These are phyloP conservation scores for Umbelopsis vinacea DNA, from an alignment of 192 early-diverging fungal genomes.

Conservation along the genomic window DNA sequence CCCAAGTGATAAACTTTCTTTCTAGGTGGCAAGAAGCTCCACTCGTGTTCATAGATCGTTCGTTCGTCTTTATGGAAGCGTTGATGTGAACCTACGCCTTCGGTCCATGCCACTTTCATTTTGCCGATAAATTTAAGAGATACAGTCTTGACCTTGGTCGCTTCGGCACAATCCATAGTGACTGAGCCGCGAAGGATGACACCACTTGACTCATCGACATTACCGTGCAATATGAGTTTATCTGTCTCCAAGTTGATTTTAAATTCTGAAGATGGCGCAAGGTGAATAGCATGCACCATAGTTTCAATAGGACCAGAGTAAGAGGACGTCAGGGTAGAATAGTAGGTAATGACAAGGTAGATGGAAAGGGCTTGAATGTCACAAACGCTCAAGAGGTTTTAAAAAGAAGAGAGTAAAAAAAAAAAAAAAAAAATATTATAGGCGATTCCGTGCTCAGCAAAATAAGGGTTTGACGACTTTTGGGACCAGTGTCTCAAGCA, in stretches of 20 bases:
- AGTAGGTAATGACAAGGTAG: too few species aligned
- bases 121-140: constrained; percentile 56
- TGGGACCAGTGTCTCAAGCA: neutral
- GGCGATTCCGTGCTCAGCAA: neutral
- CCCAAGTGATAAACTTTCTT: constrained; percentile 42
- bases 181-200: constrained; percentile 56
- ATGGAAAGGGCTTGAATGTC: neutral
- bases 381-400: neutral
- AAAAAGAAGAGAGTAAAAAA: constrained; percentile 1
- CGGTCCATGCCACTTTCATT: constrained; percentile 51
- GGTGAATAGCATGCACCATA: constrained; percentile 32
- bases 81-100: constrained; percentile 45
- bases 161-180: constrained; percentile 48
- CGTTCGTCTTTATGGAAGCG: constrained; percentile 33
- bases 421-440: constrained; percentile 10
- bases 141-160: constrained; percentile 54
- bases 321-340: constrained; percentile 1
- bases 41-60: constrained; percentile 53
- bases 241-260: constrained; percentile 45
- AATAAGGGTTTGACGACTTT: neutral
- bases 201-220: constrained; percentile 46
- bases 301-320: constrained; percentile 11
- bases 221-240: constrained; percentile 45
- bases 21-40: constrained; percentile 53
- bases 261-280: constrained; percentile 32